Base-by-base conservation (phyloP, 1,139 yeast genomes). In the Debaryomycetaceae sp. region DNA sequence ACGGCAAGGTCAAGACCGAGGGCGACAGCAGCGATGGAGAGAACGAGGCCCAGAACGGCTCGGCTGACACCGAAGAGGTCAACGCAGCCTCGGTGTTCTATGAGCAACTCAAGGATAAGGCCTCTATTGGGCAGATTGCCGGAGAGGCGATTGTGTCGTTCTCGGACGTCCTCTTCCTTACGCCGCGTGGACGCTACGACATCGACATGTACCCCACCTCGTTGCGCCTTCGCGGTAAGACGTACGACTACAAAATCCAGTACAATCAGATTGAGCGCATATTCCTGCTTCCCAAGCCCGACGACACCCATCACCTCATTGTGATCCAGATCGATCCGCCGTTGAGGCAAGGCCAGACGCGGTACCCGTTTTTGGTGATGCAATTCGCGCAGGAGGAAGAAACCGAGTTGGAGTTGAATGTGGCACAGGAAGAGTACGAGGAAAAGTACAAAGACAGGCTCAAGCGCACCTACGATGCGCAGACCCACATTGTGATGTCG, bases 141-240 rank as follows among this genome's bases (percentile, higher is more conserved):
- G 98, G 97, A 27, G 96, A 89, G 44, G 94, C 96, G n/a, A 83
- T 93, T 54, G 96, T 88, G 3, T 83, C 96, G 4, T 88, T 91
- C 63, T 77, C 85, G 33, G 97, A 89, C 49, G 81, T 88, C 8
- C 71, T 91, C 52, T 88, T 91, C 71, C 76, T 93, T 39, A 93
- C 98, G 1, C 99, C 99, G 46, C 79, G 95, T 72, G 98, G 98
- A 46, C 91, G 98, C 58, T 91, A 89, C 58, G 98, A 93, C 56
- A 83, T 91, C 46, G 97, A 89, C 57, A 83, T 91, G 82, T 91
- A 85, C 59, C 80, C 86, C 27, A 75, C 78, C 17, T 84, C 94
- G 27, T 75, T 93, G 59, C 79, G 98, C 55, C 71, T 91, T 36
- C 80, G 98, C 51, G 99, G 99, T 57, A 91, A 91, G 61, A 91